Percentiles rank a stretch among this genome's conserved stretches.
phyloP scores from a whole-genome alignment of 495 filamentous ascomycete genomes.

The Gamarada debralockiae region DNA sequence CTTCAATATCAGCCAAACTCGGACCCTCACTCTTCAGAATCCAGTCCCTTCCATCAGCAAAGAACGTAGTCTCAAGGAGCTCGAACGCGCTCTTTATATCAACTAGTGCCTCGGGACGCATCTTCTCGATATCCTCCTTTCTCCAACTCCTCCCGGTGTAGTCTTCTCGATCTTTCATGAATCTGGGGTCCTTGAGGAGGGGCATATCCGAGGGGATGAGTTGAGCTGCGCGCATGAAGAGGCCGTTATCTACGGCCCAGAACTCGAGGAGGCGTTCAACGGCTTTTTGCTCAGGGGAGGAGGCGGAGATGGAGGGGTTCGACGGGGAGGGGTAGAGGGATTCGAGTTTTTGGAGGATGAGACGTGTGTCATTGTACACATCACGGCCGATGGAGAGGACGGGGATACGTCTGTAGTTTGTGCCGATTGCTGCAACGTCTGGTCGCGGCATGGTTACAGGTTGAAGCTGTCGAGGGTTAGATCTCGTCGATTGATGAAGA shows the following conservation, averaged over 20 bases:
- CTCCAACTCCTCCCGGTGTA: conserved; percentile 29
- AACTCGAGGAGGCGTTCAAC: conserved; percentile 31
- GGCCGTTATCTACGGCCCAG: conserved; percentile 39
- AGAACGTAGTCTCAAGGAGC: conserved; percentile 47
- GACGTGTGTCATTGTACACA: conserved; percentile 53
- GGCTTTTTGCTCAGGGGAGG: conserved; percentile 9
- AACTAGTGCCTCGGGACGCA: conserved; percentile 41
- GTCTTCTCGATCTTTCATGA: conserved; percentile 50
- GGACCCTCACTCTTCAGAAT: conserved; percentile 41
- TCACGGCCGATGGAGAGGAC: conserved; percentile 53
- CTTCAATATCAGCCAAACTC: conserved; percentile 55
- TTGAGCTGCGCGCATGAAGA: conserved; percentile 43
- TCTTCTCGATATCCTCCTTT: conserved; percentile 27
- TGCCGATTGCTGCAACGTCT: conserved; percentile 50
- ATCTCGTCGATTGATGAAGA: neutral
- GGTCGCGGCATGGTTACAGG: conserved; percentile 55
- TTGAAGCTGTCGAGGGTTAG: conserved; percentile 40
- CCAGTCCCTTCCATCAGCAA: conserved; percentile 57
- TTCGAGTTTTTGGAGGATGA: conserved; percentile 59
- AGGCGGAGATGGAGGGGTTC: neutral
- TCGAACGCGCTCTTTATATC: conserved; percentile 38
- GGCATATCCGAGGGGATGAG: conserved; percentile 45
- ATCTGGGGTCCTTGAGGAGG: conserved; percentile 44
- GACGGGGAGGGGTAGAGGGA: conserved; percentile 33
- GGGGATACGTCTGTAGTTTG: conserved; percentile 63